A percentile compares a stretch with the other conserved stretches of the same genome.
Conservation (phyloP, 495 filamentous ascomycete genomes). For the Aspergillus saccharolyticus region DNA sequence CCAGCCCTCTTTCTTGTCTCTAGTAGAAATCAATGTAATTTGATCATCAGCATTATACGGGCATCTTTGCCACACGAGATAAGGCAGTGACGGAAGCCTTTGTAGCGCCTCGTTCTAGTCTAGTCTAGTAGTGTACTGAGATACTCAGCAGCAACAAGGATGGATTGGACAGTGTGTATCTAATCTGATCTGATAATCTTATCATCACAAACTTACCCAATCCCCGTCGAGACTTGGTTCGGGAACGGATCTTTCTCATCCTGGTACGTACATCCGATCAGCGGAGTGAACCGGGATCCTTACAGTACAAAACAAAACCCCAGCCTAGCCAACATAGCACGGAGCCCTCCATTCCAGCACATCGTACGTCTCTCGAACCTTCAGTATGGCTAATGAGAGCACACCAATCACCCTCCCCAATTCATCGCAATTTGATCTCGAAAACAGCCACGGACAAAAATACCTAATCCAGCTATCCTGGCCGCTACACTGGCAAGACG, state of each 20-base stretch:
- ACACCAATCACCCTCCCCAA: slow-evolving; percentile 20
- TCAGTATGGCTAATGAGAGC: slow-evolving; percentile 5
- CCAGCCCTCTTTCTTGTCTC: too few relatives aligned
- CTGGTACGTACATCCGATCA: not conserved
- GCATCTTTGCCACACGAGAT: too few relatives aligned
- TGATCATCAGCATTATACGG: too few relatives aligned
- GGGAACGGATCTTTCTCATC: not conserved
- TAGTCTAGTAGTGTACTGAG: too few relatives aligned
- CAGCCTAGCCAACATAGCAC: not conserved
- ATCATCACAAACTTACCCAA: not conserved
- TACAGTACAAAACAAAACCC: not conserved
- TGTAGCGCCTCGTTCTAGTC: too few relatives aligned
- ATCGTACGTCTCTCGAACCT: not conserved
- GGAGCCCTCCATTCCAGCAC: not conserved
- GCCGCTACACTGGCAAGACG: slow-evolving; percentile 20
- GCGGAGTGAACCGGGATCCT: not conserved
- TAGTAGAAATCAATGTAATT: too few relatives aligned
- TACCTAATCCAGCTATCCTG: slow-evolving; percentile 27
- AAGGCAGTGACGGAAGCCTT: too few relatives aligned
- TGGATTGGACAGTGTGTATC: not conserved
- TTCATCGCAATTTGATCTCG: slow-evolving; percentile 23
- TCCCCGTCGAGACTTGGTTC: not conserved
- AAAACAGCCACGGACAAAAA: slow-evolving; percentile 15
- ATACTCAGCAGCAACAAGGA: too few relatives aligned
- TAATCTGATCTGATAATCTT: slow-evolving; percentile 4